Percentiles rank a stretch among this genome's conserved stretches.
Evolutionary conservation across 108 stramenopile genomes (phyloP).

Genomic region (Pseudonitzschia pungens): DNA sequence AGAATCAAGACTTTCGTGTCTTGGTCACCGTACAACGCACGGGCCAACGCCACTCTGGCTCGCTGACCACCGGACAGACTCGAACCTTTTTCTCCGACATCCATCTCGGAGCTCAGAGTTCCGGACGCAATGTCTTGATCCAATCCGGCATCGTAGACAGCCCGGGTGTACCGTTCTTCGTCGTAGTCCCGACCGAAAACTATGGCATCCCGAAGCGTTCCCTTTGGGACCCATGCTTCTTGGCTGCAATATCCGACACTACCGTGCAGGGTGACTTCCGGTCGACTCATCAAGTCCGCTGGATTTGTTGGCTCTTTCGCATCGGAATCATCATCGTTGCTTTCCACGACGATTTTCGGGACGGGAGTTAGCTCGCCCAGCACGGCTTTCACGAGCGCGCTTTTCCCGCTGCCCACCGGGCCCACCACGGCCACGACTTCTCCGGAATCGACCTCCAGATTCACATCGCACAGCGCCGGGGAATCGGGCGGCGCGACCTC

Average conservation of each 20-base stretch:
- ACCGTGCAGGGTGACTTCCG: constrained; percentile 50
- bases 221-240: constrained; percentile 84
- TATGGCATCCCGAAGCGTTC: constrained; percentile 77
- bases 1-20: constrained; percentile 59
- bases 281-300: constrained; percentile 38
- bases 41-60: constrained; percentile 88
- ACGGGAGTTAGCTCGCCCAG: constrained; percentile 84
- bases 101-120: constrained; percentile 58
- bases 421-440: constrained; percentile 87
- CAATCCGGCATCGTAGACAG: constrained; percentile 69
- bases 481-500: constrained; percentile 26
- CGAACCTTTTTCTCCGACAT: constrained; percentile 80
- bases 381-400: constrained; percentile 73
- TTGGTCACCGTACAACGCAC: constrained; percentile 56
- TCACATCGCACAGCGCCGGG: constrained; percentile 60
- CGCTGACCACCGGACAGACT: constrained; percentile 89
- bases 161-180: constrained; percentile 57
- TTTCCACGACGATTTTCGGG: constrained; percentile 48
- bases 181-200: constrained; percentile 82
- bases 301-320: background rate
- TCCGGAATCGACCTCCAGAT: constrained; percentile 58
- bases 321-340: background rate
- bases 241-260: constrained; percentile 76
- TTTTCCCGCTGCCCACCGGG: constrained; percentile 87
- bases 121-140: constrained; percentile 64